Evolutionary conservation across 768 basidiomycete species (phyloP).

Genomic region (Panaeolus cyanescens): DNA sequence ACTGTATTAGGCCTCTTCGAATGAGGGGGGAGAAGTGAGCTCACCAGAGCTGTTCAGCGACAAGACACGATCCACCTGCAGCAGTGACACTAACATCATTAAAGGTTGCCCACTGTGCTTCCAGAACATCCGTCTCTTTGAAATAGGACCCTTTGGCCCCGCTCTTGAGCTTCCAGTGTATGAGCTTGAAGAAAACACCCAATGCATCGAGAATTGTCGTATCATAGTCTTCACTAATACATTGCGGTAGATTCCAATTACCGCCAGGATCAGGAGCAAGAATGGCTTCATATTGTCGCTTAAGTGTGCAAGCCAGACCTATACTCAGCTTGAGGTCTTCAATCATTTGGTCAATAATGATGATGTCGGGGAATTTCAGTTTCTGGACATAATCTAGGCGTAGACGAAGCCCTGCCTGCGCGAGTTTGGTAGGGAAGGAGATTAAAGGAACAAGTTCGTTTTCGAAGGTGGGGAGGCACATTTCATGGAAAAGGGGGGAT

Average conservation of each 20-base stretch:
- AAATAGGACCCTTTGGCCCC: constrained; percentile 92
- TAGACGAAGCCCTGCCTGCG: constrained; percentile 87
- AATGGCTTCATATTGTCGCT: constrained; percentile 92
- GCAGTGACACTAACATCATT: constrained; percentile 90
- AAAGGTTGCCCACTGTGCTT: constrained; percentile 94
- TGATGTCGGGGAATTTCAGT: constrained; percentile 82
- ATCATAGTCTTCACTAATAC: constrained; percentile 91
- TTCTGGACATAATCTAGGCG: constrained; percentile 89
- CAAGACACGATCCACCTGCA: constrained; percentile 82
- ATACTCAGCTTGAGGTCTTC: constrained; percentile 92
- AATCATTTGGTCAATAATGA: constrained; percentile 93
- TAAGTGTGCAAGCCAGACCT: constrained; percentile 91
- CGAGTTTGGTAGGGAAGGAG: constrained; percentile 94
- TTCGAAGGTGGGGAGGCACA: constrained; percentile 92
- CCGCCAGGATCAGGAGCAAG: constrained; percentile 83
- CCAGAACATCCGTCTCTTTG: constrained; percentile 97
- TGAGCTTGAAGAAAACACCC: constrained; percentile 87
- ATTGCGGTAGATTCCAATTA: constrained; percentile 87
- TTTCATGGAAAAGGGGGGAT: constrained; percentile 72
- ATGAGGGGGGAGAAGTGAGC: constrained; percentile 22
- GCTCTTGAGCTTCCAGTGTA: constrained; percentile 95
- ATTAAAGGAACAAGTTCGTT: constrained; percentile 88
- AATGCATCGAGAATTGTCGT: constrained; percentile 84
- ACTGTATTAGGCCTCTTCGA: no score
- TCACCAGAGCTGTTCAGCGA: constrained; percentile 95